Percentiles rank a stretch among this genome's conserved stretches.
Evolutionary conservation across 2,329 filamentous ascomycete genomes (phyloP).

Genomic region (Sporothrix luriei): DNA sequence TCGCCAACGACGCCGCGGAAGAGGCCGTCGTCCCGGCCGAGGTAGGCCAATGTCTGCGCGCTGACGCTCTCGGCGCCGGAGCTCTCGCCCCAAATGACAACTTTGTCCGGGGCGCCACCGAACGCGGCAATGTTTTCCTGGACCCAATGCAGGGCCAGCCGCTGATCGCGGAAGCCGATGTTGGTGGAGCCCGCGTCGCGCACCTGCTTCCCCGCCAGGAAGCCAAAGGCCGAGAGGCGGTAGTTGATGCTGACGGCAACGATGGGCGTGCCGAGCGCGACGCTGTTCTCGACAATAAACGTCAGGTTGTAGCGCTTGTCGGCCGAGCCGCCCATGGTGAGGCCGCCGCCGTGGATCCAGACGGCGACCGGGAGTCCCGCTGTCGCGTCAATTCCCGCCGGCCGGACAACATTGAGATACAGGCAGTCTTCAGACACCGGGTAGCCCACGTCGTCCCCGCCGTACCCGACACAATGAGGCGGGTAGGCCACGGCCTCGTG

Average conservation of each 20-base stretch:
- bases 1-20: slow-evolving; percentile 56
- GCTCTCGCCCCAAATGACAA: slow-evolving; percentile 58
- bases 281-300: slow-evolving; percentile 55
- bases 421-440: slow-evolving; percentile 58
- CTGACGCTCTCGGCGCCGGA: slow-evolving; percentile 56
- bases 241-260: slow-evolving; percentile 53
- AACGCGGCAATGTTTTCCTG: slow-evolving; percentile 55
- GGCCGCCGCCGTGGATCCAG: slow-evolving; percentile 57
- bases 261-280: slow-evolving; percentile 50
- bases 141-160: slow-evolving; percentile 54
- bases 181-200: slow-evolving; percentile 51
- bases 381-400: slow-evolving; percentile 48
- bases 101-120: slow-evolving; percentile 51
- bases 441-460: slow-evolving; percentile 39
- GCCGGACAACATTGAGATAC: slow-evolving; percentile 63
- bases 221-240: slow-evolving; percentile 55
- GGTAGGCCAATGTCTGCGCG: slow-evolving; percentile 55
- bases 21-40: slow-evolving; percentile 51
- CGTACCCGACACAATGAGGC: slow-evolving; percentile 55
- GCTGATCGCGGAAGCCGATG: slow-evolving; percentile 54
- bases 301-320: slow-evolving; percentile 62
- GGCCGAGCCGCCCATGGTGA: slow-evolving; percentile 45
- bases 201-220: slow-evolving; percentile 52
- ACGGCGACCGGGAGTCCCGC: slow-evolving; percentile 54
- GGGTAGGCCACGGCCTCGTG: slow-evolving; percentile 51